A percentile compares a stretch with the other conserved stretches of the same genome.
phyloP scores from a whole-genome alignment of 225 moss, liverwort and hornwort genomes.

The Bryoerythrophyllum caledonicum region DNA sequence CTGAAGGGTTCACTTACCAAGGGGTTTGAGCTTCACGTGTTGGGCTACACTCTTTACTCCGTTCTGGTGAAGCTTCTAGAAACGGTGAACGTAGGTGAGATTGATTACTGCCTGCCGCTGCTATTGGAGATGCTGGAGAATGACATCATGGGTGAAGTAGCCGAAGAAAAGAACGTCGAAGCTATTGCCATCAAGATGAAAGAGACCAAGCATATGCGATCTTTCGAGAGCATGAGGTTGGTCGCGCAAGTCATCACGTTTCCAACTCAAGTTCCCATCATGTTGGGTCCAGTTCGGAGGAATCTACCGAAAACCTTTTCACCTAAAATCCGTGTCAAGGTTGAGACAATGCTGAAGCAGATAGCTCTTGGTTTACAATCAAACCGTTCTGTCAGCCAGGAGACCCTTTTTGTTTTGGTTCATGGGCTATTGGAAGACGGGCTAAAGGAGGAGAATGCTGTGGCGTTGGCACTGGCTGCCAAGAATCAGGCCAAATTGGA shows the following conservation, averaged over 20 bases:
- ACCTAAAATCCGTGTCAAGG: slow-evolving; percentile 74
- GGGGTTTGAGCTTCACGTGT: slow-evolving; percentile 95
- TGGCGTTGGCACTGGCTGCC: slow-evolving; percentile 51
- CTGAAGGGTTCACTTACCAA: slow-evolving; percentile 77
- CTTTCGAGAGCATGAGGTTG: slow-evolving; percentile 82
- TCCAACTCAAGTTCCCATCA: slow-evolving; percentile 55
- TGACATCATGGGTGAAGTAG: slow-evolving; percentile 94
- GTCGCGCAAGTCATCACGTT: slow-evolving; percentile 81
- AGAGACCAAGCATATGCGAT: slow-evolving; percentile 89
- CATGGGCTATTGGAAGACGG: slow-evolving; percentile 89
- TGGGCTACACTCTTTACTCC: slow-evolving; percentile 91
- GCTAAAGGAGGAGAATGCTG: slow-evolving; percentile 66
- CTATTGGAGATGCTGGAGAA: slow-evolving; percentile 84
- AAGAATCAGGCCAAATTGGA: slow-evolving; percentile 78
- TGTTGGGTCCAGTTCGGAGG: slow-evolving; percentile 65
- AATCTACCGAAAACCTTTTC: slow-evolving; percentile 61
- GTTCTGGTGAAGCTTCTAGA: slow-evolving; percentile 74
- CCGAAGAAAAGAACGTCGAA: slow-evolving; percentile 91
- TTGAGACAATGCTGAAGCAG: slow-evolving; percentile 84
- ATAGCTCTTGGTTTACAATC: slow-evolving; percentile 74
- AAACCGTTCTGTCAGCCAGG: slow-evolving; percentile 69
- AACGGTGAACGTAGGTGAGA: slow-evolving; percentile 65
- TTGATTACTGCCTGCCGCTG: slow-evolving; percentile 83
- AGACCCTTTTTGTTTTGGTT: slow-evolving; percentile 75
- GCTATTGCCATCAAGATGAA: slow-evolving; percentile 97